Base-by-base conservation (phyloP, 805 yeast species). In the Kuraishia capsulata region DNA sequence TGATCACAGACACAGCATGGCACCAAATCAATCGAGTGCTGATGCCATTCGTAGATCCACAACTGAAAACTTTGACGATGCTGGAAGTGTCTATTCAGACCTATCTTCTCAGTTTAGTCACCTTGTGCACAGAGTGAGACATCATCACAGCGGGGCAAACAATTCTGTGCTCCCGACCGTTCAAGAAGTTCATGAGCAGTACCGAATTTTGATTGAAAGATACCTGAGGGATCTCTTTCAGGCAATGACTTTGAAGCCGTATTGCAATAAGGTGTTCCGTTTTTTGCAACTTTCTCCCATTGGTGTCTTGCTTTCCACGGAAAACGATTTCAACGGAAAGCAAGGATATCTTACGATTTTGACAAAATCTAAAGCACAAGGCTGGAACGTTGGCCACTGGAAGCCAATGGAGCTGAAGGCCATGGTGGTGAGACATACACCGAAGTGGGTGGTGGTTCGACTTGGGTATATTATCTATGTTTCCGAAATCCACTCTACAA, bases 381-480 rank as follows among this genome's bases (percentile, higher is more conserved):
- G 98, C 2, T 92, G 98, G 97, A 69, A 95, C 48, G 96, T 90
- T 4, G 84, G 92, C 3, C 97, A 90, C 53, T 76, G 87, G 58
- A 77, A 74, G 44, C 76, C 85, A 5, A 73, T 77, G 44, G 97
- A 86, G 50, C 64, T 87, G 49, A 73, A 76, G 47, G 88, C 85
- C 28, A 87, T 92, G 96, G 82, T 90, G 37, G 78, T 76, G 45
- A 77, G 99, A 58, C 90, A 94, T 47, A 80, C 94, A 0, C 80
- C 79, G 30, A 92, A 92, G 57, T 92, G 99, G 99, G 78, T 87
- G 44, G 62, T 92, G 40, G 76, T 92, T 2, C 72, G 97, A 41
- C 81, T 79, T 52, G 81, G 95, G 1, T 92, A 86, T 51, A 68
- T 92, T 31, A 75, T 83, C 62, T 84, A 85, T 54, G 96, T 88